These are phyloP conservation scores for Eimeria falciformis DNA, from an alignment of 169 alveolate genomes.

Conservation along the genomic window DNA sequence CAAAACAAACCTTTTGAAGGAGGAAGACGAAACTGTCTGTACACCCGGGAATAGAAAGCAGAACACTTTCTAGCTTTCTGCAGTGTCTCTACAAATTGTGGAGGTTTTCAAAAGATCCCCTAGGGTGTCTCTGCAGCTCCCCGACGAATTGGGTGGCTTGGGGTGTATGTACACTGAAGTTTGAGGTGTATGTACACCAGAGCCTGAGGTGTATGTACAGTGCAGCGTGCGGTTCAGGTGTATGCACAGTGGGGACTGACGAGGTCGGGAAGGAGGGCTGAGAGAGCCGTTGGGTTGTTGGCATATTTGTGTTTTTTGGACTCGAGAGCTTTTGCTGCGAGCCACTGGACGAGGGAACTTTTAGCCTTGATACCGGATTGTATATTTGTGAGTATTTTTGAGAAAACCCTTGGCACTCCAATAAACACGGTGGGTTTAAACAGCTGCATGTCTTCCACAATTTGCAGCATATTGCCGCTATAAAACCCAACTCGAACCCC, in stretches of 20 bases:
- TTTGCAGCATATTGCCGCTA: slow-evolving; percentile 88
- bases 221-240: too few species aligned
- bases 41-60: too few species aligned
- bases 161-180: too few species aligned
- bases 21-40: background rate
- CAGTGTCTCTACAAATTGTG: too few species aligned
- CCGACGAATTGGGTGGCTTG: too few species aligned
- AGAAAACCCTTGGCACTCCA: slow-evolving; percentile 90
- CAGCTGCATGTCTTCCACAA: slow-evolving; percentile 87
- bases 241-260: slow-evolving; percentile 32
- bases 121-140: too few species aligned
- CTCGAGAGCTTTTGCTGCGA: slow-evolving; percentile 41
- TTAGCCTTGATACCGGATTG: slow-evolving; percentile 30
- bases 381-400: slow-evolving; percentile 83
- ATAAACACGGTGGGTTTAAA: slow-evolving; percentile 91
- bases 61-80: too few species aligned
- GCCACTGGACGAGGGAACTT: slow-evolving; percentile 31
- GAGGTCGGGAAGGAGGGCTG: slow-evolving; percentile 36
- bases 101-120: too few species aligned
- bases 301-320: background rate
- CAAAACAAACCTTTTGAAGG: background rate
- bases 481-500: slow-evolving; percentile 65
- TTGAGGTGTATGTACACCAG: too few species aligned
- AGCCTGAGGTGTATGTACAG: slow-evolving; percentile 7
- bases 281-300: slow-evolving; percentile 20